Evolutionary conservation across 495 filamentous ascomycete species (phyloP).

Genomic region (Trichoderma erinaceum): DNA sequence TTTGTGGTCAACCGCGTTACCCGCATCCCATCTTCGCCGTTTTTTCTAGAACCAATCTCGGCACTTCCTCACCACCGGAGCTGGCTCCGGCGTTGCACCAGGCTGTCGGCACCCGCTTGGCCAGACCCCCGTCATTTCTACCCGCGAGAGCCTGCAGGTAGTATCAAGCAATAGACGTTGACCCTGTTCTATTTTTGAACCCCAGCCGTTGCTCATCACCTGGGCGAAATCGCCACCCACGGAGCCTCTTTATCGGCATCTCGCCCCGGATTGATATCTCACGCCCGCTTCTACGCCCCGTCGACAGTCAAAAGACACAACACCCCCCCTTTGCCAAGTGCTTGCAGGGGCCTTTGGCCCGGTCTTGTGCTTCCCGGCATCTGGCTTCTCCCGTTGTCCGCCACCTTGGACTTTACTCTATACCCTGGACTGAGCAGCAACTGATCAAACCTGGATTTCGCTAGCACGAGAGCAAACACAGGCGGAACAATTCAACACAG

Average conservation of each 20-base stretch:
- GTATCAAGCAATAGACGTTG: neutral
- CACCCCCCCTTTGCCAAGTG: neutral
- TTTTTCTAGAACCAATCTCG: neutral
- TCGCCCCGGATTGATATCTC: neutral
- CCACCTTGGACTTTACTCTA: neutral
- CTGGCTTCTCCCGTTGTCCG: neutral
- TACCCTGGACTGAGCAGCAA: neutral
- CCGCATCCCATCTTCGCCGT: neutral
- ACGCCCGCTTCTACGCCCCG: neutral
- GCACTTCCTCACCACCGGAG: neutral
- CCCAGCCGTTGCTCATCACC: neutral
- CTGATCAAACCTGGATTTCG: too few relatives aligned
- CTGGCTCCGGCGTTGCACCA: conserved; percentile 3
- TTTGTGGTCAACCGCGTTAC: neutral
- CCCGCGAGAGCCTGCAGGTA: neutral
- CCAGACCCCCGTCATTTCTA: neutral
- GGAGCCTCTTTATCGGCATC: neutral
- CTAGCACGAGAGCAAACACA: too few relatives aligned
- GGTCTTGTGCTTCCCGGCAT: neutral
- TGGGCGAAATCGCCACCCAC: neutral
- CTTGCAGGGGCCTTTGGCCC: neutral
- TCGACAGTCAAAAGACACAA: conserved; percentile 5
- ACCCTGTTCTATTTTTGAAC: conserved; percentile 6
- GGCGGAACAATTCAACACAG: too few relatives aligned
- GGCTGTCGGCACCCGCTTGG: neutral